These are phyloP conservation scores for Isatis tinctoria DNA, from an alignment of 345 rosid species.

Conservation along the genomic window DNA sequence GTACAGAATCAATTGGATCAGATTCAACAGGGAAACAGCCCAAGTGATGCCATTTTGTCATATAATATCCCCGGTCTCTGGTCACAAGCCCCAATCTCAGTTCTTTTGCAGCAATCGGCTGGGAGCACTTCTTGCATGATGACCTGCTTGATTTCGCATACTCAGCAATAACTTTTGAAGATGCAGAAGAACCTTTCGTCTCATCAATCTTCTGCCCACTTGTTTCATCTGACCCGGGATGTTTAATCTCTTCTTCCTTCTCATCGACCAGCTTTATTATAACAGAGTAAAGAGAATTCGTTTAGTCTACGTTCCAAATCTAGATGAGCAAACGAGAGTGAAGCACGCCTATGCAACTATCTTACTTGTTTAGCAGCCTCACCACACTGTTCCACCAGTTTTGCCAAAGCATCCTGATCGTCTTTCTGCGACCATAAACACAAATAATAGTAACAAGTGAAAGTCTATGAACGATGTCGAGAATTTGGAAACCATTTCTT, in stretches of 20 bases:
- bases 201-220: constrained; percentile 9
- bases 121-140: constrained; percentile 72
- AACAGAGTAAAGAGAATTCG: too few relatives aligned
- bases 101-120: constrained; percentile 47
- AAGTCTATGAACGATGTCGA: too few relatives aligned
- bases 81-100: constrained; percentile 57
- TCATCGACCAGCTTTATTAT: not conserved
- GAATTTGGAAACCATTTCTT: not conserved
- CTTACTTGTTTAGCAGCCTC: constrained; percentile 28
- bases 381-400: constrained; percentile 21
- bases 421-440: constrained; percentile 18
- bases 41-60: constrained; percentile 76
- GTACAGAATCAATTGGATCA: constrained; percentile 31
- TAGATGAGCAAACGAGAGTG: not conserved
- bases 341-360: not conserved
- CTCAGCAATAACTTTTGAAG: constrained; percentile 50
- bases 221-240: not conserved
- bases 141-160: constrained; percentile 85
- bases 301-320: not conserved
- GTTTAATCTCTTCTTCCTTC: constrained; percentile 1
- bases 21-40: constrained; percentile 47
- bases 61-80: constrained; percentile 67
- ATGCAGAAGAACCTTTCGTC: not conserved
- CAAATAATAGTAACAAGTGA: not conserved
- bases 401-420: constrained; percentile 33